phyloP scores from a whole-genome alignment of 495 filamentous ascomycete genomes.

The Neurospora sp. region DNA sequence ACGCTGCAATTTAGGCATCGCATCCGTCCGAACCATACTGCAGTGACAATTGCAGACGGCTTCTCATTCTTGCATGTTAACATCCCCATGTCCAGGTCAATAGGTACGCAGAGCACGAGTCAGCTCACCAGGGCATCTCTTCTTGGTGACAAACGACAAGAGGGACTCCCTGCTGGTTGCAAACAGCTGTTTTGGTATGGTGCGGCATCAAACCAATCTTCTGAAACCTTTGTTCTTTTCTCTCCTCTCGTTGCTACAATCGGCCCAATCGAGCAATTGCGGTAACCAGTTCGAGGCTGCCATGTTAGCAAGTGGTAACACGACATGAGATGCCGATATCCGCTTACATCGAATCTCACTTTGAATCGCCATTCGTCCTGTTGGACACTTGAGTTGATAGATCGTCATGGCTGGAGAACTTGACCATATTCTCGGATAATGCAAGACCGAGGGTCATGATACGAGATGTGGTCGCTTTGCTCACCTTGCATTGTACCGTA shows the following conservation, averaged over 20 bases:
- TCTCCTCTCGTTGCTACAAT: background rate
- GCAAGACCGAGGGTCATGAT: background rate
- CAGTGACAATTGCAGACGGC: background rate
- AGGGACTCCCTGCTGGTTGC: background rate
- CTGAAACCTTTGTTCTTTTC: background rate
- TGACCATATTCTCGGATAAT: background rate
- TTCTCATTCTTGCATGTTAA: background rate
- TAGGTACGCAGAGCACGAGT: background rate
- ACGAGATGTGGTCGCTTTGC: background rate
- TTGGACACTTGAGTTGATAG: background rate
- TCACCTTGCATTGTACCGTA: background rate
- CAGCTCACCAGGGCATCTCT: background rate
- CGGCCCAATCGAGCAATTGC: background rate
- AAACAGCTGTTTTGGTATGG: background rate
- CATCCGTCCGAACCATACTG: too few relatives aligned
- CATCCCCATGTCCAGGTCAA: background rate
- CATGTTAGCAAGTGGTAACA: background rate
- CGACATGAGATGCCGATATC: background rate
- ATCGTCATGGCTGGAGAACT: background rate
- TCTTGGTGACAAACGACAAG: background rate
- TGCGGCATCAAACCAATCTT: background rate
- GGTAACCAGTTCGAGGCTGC: background rate
- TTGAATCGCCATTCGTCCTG: background rate
- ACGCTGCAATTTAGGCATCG: background rate
- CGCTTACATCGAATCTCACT: background rate